Conservation (phyloP, 2,329 filamentous ascomycete genomes). For the Sporothrix curviconia region DNA sequence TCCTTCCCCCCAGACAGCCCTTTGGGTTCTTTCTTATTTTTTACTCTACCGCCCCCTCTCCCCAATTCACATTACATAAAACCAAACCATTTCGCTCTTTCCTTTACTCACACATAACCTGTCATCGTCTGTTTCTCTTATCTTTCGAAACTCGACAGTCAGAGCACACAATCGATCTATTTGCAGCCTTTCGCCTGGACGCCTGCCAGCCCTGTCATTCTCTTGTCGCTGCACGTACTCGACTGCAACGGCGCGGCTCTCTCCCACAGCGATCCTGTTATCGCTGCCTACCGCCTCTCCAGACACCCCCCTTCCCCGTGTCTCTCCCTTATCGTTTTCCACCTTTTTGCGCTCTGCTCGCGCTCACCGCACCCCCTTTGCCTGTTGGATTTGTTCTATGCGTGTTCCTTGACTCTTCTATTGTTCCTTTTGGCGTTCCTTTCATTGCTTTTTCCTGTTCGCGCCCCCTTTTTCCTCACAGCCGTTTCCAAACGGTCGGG, state of each 20-base stretch:
- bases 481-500: constrained; percentile 17
- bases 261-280: constrained; percentile 7
- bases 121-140: constrained; percentile 33
- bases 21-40: background rate
- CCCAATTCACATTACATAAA: constrained; percentile 44
- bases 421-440: constrained; percentile 5
- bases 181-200: background rate
- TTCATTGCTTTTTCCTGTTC: background rate
- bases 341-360: background rate
- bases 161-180: constrained; percentile 16
- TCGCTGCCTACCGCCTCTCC: constrained; percentile 14
- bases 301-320: constrained; percentile 11
- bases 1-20: constrained; percentile 1
- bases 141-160: constrained; percentile 24
- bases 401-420: constrained; percentile 8
- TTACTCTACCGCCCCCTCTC: constrained; percentile 14
- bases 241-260: constrained; percentile 12
- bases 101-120: constrained; percentile 37
- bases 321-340: constrained; percentile 3
- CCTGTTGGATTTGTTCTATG: constrained; percentile 7
- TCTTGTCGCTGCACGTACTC: background rate
- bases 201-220: background rate
- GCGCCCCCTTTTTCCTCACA: background rate
- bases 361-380: too few relatives aligned
- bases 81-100: constrained; percentile 36